Evolutionary conservation across 1,284 basidiomycete genomes (phyloP).

Genomic region (Coriolopsis trogii): DNA sequence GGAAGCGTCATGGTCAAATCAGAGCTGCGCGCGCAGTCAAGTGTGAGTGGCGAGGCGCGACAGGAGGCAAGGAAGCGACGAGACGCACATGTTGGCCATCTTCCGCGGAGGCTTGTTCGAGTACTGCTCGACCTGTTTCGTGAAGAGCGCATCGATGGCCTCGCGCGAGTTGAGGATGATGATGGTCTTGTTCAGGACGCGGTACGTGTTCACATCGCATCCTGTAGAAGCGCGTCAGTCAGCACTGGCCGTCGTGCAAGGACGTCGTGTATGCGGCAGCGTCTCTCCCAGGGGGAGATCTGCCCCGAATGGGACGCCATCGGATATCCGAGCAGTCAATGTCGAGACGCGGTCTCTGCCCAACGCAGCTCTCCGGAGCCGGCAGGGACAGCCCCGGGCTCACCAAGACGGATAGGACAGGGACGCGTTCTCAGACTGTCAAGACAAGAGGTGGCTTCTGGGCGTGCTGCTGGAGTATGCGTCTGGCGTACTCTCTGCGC

Average conservation of each 20-base stretch:
- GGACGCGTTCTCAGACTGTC: too few species aligned
- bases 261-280: not conserved
- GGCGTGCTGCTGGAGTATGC: too few species aligned
- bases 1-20: constrained; percentile 24
- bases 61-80: not conserved
- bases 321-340: too few species aligned
- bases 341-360: too few species aligned
- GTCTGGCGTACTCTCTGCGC: too few species aligned
- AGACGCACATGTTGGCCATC: constrained; percentile 23
- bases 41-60: not conserved
- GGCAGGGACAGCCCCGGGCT: too few species aligned
- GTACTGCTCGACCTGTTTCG: constrained; percentile 28
- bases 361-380: too few species aligned
- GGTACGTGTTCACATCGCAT: constrained; percentile 27
- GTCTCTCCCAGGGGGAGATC: not conserved
- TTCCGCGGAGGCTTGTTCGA: constrained; percentile 25
- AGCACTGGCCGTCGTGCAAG: not conserved
- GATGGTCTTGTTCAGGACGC: constrained; percentile 22
- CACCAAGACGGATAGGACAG: too few species aligned
- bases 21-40: constrained; percentile 5
- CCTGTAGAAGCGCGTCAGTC: not conserved
- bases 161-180: constrained; percentile 32
- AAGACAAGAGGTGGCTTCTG: too few species aligned
- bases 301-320: too few species aligned
- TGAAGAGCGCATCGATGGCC: constrained; percentile 31